Evolutionary conservation across 495 filamentous ascomycete genomes (phyloP).

Genomic region (Bryoglossum gracile): DNA sequence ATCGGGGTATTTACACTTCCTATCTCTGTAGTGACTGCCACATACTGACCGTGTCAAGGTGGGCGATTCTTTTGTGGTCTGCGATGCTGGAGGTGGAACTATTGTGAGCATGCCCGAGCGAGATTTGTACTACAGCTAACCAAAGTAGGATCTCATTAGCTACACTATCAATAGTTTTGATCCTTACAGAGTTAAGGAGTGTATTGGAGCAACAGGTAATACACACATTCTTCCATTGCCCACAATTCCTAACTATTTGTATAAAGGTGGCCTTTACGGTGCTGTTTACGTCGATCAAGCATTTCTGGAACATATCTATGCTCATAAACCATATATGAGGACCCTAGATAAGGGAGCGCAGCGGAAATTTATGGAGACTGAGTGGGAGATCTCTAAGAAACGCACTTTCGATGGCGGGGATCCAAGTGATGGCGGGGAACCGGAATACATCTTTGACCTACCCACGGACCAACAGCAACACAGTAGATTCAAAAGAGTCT

Average conservation of each 20-base stretch:
- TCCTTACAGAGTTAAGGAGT: slow-evolving; percentile 1
- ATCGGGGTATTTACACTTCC: neutral
- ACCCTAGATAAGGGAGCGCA: neutral
- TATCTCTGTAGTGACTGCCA: neutral
- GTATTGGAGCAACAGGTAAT: slow-evolving; percentile 5
- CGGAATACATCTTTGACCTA: neutral
- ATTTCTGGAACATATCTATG: neutral
- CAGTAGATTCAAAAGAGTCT: neutral
- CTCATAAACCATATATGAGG: neutral
- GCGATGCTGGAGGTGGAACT: slow-evolving; percentile 14
- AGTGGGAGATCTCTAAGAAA: slow-evolving; percentile 8
- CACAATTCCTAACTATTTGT: slow-evolving; percentile 3
- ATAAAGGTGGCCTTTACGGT: neutral
- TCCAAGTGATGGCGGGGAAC: too few species aligned
- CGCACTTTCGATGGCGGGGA: neutral
- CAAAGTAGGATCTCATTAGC: slow-evolving; percentile 3
- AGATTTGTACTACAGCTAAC: neutral
- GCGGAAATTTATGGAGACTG: neutral
- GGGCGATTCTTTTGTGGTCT: slow-evolving; percentile 10
- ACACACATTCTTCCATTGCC: neutral
- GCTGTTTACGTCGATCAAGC: neutral
- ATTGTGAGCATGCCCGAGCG: slow-evolving; percentile 13
- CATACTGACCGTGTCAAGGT: slow-evolving; percentile 1
- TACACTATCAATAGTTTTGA: neutral
- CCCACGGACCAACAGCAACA: neutral